Evolutionary conservation across 352 stramenopile species (phyloP).

Genomic region (Phytophthora multivora): DNA sequence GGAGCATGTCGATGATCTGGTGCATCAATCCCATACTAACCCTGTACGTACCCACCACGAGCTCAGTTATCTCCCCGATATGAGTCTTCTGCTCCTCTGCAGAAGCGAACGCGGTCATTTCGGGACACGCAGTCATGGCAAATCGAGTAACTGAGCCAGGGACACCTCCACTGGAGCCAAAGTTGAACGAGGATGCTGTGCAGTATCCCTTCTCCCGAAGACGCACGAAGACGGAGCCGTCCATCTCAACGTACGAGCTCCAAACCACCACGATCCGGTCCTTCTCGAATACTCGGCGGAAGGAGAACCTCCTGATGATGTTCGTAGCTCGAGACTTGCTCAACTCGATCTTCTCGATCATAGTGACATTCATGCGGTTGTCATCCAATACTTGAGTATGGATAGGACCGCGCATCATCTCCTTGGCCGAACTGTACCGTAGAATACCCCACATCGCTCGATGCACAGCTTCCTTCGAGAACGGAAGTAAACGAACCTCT

Average conservation of each 20-base stretch:
- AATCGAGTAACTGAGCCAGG: constrained; percentile 26
- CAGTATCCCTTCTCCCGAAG: constrained; percentile 44
- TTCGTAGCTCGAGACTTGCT: constrained; percentile 16
- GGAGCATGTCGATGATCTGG: constrained; percentile 45
- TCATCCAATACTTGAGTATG: constrained; percentile 29
- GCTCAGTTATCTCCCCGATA: constrained; percentile 57
- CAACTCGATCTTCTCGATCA: constrained; percentile 36
- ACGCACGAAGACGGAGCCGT: constrained; percentile 41
- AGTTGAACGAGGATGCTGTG: constrained; percentile 11
- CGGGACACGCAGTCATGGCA: constrained; percentile 21
- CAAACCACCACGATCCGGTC: constrained; percentile 31
- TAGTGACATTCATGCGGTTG: constrained; percentile 38
- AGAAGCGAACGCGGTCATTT: constrained; percentile 22
- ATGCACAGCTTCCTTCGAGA: constrained; percentile 32
- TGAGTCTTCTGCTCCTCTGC: constrained; percentile 19
- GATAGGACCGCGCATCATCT: constrained; percentile 34
- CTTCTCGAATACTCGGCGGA: constrained; percentile 30
- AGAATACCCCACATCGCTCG: constrained; percentile 35
- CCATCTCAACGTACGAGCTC: constrained; percentile 39
- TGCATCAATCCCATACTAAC: constrained; percentile 45
- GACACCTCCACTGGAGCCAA: constrained; percentile 10
- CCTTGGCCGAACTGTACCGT: constrained; percentile 27
- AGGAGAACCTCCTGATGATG: constrained; percentile 29
- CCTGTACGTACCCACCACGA: constrained; percentile 51
- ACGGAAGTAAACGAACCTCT: constrained; percentile 33